Evolutionary conservation across 805 yeast genomes (phyloP).

Genomic region (Candida chauliodis): DNA sequence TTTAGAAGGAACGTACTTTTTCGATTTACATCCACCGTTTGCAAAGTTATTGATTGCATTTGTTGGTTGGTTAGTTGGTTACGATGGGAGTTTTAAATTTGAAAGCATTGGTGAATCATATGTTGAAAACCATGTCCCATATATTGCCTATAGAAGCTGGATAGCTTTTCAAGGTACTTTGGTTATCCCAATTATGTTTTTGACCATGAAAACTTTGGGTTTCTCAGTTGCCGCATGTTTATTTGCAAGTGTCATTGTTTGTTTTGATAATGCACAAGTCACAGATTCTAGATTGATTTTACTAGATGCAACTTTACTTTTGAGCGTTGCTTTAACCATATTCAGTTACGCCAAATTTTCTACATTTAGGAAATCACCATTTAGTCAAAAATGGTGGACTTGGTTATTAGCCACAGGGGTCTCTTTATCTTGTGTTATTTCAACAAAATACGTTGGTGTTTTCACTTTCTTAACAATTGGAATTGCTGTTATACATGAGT

Average conservation of each 20-base stretch:
- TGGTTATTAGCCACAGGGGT: slow-evolving; percentile 88
- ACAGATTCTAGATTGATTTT: slow-evolving; percentile 87
- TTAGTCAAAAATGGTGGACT: slow-evolving; percentile 71
- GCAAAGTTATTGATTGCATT: slow-evolving; percentile 90
- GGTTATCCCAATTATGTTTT: slow-evolving; percentile 79
- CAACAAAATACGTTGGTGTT: slow-evolving; percentile 94
- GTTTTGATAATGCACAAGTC: slow-evolving; percentile 87
- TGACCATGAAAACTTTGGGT: slow-evolving; percentile 80
- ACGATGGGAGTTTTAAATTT: slow-evolving; percentile 88
- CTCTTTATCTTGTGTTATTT: slow-evolving; percentile 83
- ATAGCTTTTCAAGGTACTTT: slow-evolving; percentile 79
- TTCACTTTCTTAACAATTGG: slow-evolving; percentile 90
- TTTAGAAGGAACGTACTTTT: slow-evolving; percentile 84
- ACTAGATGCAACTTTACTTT: slow-evolving; percentile 83
- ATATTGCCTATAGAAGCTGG: slow-evolving; percentile 73
- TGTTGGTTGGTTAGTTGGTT: slow-evolving; percentile 86
- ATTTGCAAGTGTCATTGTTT: slow-evolving; percentile 71
- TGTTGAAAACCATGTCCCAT: slow-evolving; percentile 76
- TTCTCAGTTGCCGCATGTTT: slow-evolving; percentile 75
- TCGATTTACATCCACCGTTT: slow-evolving; percentile 97
- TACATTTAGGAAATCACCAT: slow-evolving; percentile 61
- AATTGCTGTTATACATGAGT: slow-evolving; percentile 74
- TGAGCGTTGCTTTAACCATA: slow-evolving; percentile 78
- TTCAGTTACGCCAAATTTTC: slow-evolving; percentile 78
- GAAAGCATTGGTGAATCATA: slow-evolving; percentile 85